Conservation (phyloP, 177 flowering plant species). For the Tripterygium wilfordii region DNA sequence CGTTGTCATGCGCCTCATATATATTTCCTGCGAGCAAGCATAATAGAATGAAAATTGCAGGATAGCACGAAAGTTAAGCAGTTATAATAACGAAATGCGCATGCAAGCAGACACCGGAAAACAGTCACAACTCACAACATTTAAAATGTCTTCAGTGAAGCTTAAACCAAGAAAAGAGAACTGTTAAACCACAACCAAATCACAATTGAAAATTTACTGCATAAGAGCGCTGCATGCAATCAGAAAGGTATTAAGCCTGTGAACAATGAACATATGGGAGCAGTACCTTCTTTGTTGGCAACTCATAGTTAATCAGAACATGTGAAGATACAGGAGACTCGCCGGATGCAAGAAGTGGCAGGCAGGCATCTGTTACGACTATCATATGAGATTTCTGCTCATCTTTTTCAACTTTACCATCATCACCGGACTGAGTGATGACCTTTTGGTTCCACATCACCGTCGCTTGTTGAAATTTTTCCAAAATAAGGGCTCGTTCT, state of each 20-base stretch:
- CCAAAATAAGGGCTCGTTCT: conserved; percentile 44
- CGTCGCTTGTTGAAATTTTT: conserved; percentile 58
- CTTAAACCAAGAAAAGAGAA: no score
- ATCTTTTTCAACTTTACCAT: conserved; percentile 29
- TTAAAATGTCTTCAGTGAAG: no score
- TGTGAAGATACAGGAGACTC: conserved; percentile 74
- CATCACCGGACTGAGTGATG: conserved; percentile 28
- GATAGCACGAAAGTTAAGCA: neutral
- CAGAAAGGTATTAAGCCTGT: neutral
- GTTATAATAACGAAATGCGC: neutral
- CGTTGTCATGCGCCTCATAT: conserved; percentile 71
- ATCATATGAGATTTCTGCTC: conserved; percentile 58
- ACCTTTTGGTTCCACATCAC: conserved; percentile 45
- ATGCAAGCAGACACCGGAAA: neutral
- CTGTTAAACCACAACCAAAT: neutral
- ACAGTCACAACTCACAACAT: no score
- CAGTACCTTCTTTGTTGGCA: conserved; percentile 82
- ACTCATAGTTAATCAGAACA: conserved; percentile 76
- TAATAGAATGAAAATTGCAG: neutral
- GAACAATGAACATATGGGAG: neutral
- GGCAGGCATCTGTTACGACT: conserved; percentile 84
- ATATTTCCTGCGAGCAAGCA: conserved; percentile 64
- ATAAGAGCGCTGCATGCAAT: no score
- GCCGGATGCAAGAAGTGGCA: conserved; percentile 67
- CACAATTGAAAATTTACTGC: no score